Conservation (phyloP, 352 stramenopile genomes). For the Phytophthora ohioensis region DNA sequence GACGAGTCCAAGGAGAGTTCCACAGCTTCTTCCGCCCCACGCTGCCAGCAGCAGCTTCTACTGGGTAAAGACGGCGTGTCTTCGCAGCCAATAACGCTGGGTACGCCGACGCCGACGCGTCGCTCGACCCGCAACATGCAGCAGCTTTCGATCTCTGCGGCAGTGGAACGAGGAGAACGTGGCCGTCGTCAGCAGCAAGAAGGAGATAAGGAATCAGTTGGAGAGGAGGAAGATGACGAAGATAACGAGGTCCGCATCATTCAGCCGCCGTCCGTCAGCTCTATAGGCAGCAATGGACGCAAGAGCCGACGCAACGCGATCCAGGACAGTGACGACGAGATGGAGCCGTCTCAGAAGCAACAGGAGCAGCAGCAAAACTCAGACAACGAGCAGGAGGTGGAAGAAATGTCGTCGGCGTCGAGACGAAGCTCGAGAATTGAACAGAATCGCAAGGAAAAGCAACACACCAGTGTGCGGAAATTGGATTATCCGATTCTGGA, state of each 20-base stretch:
- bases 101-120: conserved; percentile 26
- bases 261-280: conserved; percentile 41
- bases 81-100: conserved; percentile 35
- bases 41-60: conserved; percentile 33
- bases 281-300: conserved; percentile 27
- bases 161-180: conserved; percentile 36
- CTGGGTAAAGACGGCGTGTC: conserved; percentile 25
- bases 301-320: conserved; percentile 51
- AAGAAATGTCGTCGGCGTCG: conserved; percentile 44
- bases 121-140: conserved; percentile 35
- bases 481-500: conserved; percentile 71
- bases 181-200: conserved; percentile 22
- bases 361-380: conserved; percentile 1
- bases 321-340: conserved; percentile 71
- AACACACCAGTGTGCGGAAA: conserved; percentile 50
- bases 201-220: conserved; percentile 4
- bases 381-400: conserved; percentile 7
- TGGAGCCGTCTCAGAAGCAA: conserved; percentile 25
- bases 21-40: conserved; percentile 7
- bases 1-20: not conserved
- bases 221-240: conserved; percentile 47
- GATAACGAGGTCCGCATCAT: conserved; percentile 72
- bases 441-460: conserved; percentile 61
- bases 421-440: conserved; percentile 75
- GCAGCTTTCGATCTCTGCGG: conserved; percentile 41